Evolutionary conservation across 805 yeast species (phyloP).

Genomic region (Candida pini): DNA sequence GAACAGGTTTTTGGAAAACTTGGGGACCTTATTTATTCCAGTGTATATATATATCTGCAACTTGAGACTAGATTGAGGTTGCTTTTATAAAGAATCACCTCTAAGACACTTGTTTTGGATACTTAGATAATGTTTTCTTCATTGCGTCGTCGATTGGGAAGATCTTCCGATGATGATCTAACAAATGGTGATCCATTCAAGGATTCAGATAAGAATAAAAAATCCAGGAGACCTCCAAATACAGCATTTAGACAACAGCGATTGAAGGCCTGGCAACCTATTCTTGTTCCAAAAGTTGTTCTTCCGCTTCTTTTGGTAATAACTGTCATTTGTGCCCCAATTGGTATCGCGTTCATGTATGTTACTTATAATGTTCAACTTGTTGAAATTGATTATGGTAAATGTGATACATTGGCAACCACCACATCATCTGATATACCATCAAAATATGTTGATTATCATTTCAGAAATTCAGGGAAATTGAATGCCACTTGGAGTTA

Average conservation of each 20-base stretch:
- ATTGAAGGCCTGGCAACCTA: conserved; percentile 69
- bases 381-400: conserved; percentile 66
- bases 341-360: conserved; percentile 78
- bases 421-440: conserved; percentile 49
- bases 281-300: conserved; percentile 86
- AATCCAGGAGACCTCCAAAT: conserved; percentile 54
- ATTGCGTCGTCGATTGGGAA: conserved; percentile 23
- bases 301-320: conserved; percentile 73
- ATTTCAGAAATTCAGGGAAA: conserved; percentile 46
- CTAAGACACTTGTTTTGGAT: not conserved
- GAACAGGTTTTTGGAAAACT: too few species aligned
- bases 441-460: conserved; percentile 46
- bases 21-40: too few species aligned
- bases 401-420: conserved; percentile 46
- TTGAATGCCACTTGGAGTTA: conserved; percentile 53
- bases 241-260: conserved; percentile 78
- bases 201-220: conserved; percentile 18
- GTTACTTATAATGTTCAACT: conserved; percentile 80
- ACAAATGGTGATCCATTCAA: conserved; percentile 24
- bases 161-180: conserved; percentile 25
- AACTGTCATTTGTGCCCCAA: conserved; percentile 80
- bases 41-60: too few species aligned
- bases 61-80: too few species aligned
- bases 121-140: conserved; percentile 20
- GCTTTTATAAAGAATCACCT: not conserved